Evolutionary conservation across 1,139 yeast species (phyloP).

Genomic region (Pichia sp.): DNA sequence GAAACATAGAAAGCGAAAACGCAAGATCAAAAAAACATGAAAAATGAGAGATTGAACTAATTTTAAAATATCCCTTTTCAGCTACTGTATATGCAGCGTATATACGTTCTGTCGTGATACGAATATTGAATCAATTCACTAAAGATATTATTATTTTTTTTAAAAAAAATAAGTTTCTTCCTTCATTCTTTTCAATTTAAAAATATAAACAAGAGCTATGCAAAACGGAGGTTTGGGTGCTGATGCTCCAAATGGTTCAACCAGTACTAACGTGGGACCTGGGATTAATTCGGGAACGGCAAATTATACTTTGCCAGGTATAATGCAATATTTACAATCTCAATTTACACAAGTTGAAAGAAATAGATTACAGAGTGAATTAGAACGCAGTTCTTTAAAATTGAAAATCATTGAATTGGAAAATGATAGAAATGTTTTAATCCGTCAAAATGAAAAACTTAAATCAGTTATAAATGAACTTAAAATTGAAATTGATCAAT

Average conservation of each 20-base stretch:
- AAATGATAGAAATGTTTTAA: constrained; percentile 45
- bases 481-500: constrained; percentile 9
- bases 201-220: too few species aligned
- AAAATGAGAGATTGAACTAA: too few species aligned
- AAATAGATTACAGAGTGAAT: constrained; percentile 48
- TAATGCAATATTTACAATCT: constrained; percentile 55
- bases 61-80: too few species aligned
- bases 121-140: not conserved
- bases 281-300: constrained; percentile 16
- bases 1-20: too few species aligned
- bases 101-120: too few species aligned
- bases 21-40: too few species aligned
- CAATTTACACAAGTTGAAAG: constrained; percentile 57
- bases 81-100: too few species aligned
- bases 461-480: constrained; percentile 20
- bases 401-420: constrained; percentile 48
- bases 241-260: constrained; percentile 2
- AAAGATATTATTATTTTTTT: too few species aligned
- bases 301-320: constrained; percentile 54
- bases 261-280: too few species aligned
- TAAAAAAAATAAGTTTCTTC: too few species aligned
- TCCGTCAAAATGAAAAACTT: constrained; percentile 25
- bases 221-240: constrained; percentile 7
- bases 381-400: constrained; percentile 54
- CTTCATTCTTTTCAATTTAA: too few species aligned